These are phyloP conservation scores for Tripterygium wilfordii DNA, from an alignment of 177 flowering plant genomes.

Conservation along the genomic window DNA sequence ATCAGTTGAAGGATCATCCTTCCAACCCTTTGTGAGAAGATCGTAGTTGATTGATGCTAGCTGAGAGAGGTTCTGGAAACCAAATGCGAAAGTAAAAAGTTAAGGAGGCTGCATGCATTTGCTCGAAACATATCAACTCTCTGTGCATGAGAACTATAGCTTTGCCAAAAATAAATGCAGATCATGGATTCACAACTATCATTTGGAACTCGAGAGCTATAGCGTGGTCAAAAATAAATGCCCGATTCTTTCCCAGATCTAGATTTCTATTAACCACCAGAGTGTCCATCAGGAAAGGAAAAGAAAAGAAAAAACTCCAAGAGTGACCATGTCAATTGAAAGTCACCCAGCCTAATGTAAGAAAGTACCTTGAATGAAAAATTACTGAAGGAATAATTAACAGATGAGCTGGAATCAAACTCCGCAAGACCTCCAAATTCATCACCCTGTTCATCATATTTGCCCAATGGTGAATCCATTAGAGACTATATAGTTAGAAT, in stretches of 20 bases:
- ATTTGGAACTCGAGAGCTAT: too few species aligned
- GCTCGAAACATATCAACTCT: background rate
- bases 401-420: slow-evolving; percentile 62
- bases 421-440: slow-evolving; percentile 85
- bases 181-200: too few species aligned
- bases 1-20: slow-evolving; percentile 64
- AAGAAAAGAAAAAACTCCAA: background rate
- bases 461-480: slow-evolving; percentile 2
- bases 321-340: too few species aligned
- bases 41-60: slow-evolving; percentile 97
- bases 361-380: slow-evolving; percentile 93
- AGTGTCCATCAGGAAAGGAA: too few species aligned
- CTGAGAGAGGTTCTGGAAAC: slow-evolving; percentile 86
- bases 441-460: slow-evolving; percentile 54
- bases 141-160: background rate
- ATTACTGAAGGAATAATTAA: slow-evolving; percentile 91
- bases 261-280: too few species aligned
- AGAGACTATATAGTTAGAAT: background rate
- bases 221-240: too few species aligned
- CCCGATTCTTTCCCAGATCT: too few species aligned
- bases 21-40: slow-evolving; percentile 83
- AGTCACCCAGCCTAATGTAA: too few species aligned
- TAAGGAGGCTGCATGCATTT: background rate
- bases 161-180: background rate
- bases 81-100: background rate